Evolutionary conservation across 208 protist species (phyloP).

Genomic region (Acanthamoeba rhysodes): DNA sequence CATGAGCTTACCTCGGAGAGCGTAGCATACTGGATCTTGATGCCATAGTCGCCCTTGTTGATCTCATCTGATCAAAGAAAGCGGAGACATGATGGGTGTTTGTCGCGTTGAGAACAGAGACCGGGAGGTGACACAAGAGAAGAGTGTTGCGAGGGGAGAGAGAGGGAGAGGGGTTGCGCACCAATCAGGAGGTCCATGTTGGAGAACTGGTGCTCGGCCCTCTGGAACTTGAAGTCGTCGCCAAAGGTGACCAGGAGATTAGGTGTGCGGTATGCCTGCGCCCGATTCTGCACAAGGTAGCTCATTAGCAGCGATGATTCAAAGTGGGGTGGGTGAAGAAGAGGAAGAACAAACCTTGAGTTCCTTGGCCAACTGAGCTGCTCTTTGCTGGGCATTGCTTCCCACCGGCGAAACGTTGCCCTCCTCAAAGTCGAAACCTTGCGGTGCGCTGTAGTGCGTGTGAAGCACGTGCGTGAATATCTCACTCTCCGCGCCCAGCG

Average conservation of each 20-base stretch:
- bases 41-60: conserved; percentile 54
- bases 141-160: too few species aligned
- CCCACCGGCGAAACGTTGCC: neutral
- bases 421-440: conserved; percentile 82
- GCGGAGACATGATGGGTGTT: neutral
- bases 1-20: conserved; percentile 29
- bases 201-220: conserved; percentile 82
- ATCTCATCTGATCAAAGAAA: conserved; percentile 60
- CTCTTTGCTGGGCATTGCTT: neutral
- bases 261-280: conserved; percentile 71
- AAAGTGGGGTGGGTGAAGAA: neutral
- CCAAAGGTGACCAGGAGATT: conserved; percentile 87
- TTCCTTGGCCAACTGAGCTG: conserved; percentile 57
- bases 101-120: neutral
- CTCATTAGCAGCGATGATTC: neutral
- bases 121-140: neutral
- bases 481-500: conserved; percentile 61
- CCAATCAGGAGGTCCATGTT: conserved; percentile 86
- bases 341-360: neutral
- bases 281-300: neutral
- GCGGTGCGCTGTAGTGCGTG: conserved; percentile 87
- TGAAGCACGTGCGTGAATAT: conserved; percentile 89
- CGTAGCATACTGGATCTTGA: conserved; percentile 79
- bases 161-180: neutral
- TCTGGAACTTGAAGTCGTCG: conserved; percentile 88